A percentile compares a stretch with the other conserved stretches of the same genome.
phyloP scores from a whole-genome alignment of 805 yeast genomes.

The Candida alai region DNA sequence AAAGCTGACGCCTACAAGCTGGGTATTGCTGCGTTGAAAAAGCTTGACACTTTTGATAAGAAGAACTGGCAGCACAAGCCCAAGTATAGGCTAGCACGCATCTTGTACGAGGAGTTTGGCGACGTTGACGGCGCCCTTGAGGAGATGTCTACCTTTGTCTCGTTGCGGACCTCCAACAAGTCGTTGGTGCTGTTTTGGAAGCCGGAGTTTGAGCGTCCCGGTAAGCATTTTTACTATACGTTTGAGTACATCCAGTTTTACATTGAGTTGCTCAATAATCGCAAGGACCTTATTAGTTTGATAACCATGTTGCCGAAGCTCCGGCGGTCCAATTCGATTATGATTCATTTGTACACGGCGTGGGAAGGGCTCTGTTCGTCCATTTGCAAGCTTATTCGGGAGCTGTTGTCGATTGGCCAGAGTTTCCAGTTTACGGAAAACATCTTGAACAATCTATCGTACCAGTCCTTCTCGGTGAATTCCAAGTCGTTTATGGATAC shows the following conservation, averaged over 20 bases:
- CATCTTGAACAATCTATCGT: conserved; percentile 43
- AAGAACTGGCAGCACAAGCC: conserved; percentile 93
- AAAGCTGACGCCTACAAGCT: conserved; percentile 31
- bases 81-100: conserved; percentile 62
- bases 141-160: conserved; percentile 61
- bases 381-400: conserved; percentile 50
- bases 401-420: conserved; percentile 38
- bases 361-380: conserved; percentile 63
- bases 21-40: conserved; percentile 45
- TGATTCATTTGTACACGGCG: conserved; percentile 58
- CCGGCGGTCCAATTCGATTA: conserved; percentile 73
- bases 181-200: conserved; percentile 87
- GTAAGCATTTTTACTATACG: conserved; percentile 82
- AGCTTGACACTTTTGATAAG: conserved; percentile 58
- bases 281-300: conserved; percentile 57
- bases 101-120: conserved; percentile 51
- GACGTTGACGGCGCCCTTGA: conserved; percentile 54
- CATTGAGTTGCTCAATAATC: conserved; percentile 49
- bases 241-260: conserved; percentile 64
- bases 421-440: conserved; percentile 48
- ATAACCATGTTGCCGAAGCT: conserved; percentile 64
- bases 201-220: conserved; percentile 87
- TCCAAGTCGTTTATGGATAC: conserved; percentile 29
- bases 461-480: conserved; percentile 38
- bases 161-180: conserved; percentile 64